Percentiles rank a stretch among this genome's conserved stretches.
These are phyloP conservation scores for Eleusine coracana DNA, from an alignment of 176 grass and related monocot genomes.

Conservation along the genomic window DNA sequence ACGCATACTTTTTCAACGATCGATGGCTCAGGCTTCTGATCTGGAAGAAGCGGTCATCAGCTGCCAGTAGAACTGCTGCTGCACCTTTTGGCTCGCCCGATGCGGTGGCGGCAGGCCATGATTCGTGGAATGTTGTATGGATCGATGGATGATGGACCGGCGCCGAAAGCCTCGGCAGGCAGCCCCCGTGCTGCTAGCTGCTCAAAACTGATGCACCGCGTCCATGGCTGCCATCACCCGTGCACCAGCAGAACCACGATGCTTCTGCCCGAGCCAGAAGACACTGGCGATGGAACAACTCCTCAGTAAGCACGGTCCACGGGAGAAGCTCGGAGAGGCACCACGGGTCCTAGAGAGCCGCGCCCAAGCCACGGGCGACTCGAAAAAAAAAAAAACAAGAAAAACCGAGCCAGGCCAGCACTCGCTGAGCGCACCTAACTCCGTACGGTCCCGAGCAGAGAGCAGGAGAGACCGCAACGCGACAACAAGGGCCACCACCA, in stretches of 20 bases:
- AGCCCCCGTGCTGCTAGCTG: not conserved
- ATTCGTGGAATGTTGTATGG: constrained; percentile 11
- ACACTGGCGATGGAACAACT: not conserved
- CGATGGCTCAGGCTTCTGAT: not conserved
- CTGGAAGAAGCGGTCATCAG: not conserved
- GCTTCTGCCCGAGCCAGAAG: not conserved
- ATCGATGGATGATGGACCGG: not conserved
- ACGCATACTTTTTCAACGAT: not conserved
- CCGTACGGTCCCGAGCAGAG: constrained; percentile 18
- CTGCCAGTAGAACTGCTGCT: not conserved
- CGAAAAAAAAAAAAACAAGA: not conserved
- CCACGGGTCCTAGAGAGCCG: constrained; percentile 2
- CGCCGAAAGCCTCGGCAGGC: constrained; percentile 1
- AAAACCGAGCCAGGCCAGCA: not conserved
- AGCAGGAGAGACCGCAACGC: constrained; percentile 42
- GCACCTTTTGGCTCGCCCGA: constrained; percentile 23
- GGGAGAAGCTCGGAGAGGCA: not conserved
- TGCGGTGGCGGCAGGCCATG: not conserved
- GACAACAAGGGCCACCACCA: not conserved
- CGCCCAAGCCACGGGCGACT: not conserved
- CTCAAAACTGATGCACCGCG: not conserved
- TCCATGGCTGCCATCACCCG: not conserved
- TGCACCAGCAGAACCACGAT: not conserved
- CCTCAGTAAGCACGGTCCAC: constrained; percentile 1
- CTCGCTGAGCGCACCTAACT: constrained; percentile 19